These are phyloP conservation scores for Paspalum vaginatum DNA, from an alignment of 176 grass and related monocot genomes.

Conservation along the genomic window DNA sequence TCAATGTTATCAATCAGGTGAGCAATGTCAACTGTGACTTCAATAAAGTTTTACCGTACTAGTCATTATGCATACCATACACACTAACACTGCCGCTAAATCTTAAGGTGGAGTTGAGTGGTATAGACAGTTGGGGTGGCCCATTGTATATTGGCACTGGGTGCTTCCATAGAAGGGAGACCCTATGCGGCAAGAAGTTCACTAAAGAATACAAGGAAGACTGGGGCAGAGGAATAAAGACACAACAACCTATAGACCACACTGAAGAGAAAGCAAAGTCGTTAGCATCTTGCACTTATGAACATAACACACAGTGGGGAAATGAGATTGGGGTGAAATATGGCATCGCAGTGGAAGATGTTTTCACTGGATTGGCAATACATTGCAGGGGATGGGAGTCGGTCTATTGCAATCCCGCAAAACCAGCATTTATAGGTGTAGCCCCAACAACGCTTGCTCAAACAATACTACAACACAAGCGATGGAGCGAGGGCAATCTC, in stretches of 20 bases:
- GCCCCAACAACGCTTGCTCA: conserved; percentile 63
- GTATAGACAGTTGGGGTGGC: conserved; percentile 61
- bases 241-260: conserved; percentile 25
- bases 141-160: conserved; percentile 65
- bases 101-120: conserved; percentile 59
- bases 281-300: conserved; percentile 62
- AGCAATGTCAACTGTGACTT: conserved; percentile 21
- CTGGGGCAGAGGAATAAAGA: conserved; percentile 40
- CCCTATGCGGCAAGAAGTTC: conserved; percentile 58
- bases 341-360: conserved; percentile 66
- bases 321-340: conserved; percentile 76
- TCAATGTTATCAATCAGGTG: conserved; percentile 51
- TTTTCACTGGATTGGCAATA: conserved; percentile 69
- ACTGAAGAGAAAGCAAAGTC: conserved; percentile 50
- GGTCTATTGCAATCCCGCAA: conserved; percentile 48
- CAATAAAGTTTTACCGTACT: too few relatives aligned
- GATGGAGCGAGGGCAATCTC: conserved; percentile 79
- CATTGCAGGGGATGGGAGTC: conserved; percentile 84
- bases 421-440: conserved; percentile 62
- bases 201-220: conserved; percentile 56
- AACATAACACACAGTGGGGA: conserved; percentile 70
- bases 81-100: conserved; percentile 36
- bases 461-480: conserved; percentile 71
- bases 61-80: not conserved
- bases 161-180: conserved; percentile 79